Evolutionary conservation across 306 rosid species (phyloP), one percentile per base, ranked within the genome.

Genomic region (Chamaecrista fasciculata): DNA sequence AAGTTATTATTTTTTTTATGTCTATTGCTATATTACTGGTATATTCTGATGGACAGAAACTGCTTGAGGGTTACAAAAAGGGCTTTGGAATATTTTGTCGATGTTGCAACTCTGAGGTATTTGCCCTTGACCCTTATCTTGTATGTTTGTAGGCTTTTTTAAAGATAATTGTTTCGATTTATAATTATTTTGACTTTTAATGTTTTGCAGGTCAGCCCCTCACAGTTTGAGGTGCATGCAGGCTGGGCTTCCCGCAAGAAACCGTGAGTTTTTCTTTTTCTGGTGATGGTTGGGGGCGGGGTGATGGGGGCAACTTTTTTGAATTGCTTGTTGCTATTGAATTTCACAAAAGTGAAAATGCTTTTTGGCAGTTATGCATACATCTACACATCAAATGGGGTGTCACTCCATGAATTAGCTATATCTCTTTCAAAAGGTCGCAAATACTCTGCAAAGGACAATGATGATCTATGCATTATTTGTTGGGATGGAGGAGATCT

Each of bases 401-500:
- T 91, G 23, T 94, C 99, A 63, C 97, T 94, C 56, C 96, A 91
- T 33, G 99, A 94, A 79, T 84, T 91, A 72, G 96, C 97, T 23
- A 76, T 87, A 73, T 87, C 96, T 64, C 90, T 94, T 77, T 91
- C 95, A 2, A 94, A 87, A 83, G 97, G 88, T 58, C 92, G 94
- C 71, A 84, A 82, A 72, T 85, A 83, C 85, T 82, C 89, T 67
- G 87, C 95, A 5, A 86, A 87, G 81, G 89, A 86, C 83, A 91
- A 87, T 65, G 96, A 94, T 85, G 93, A 88, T 87, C 74, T 87
- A 33, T 94, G 99, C 87, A 80, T 87, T 78, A 91, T 88, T 82
- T 94, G 97, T 81, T 83, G 88, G 87, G 91, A 94, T 82, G 99
- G 97, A 61, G 97, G 99, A 66, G 86, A 94, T 81, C 91, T 91